phyloP scores from a whole-genome alignment of 345 rosid species.

The Cardamine occulta region DNA sequence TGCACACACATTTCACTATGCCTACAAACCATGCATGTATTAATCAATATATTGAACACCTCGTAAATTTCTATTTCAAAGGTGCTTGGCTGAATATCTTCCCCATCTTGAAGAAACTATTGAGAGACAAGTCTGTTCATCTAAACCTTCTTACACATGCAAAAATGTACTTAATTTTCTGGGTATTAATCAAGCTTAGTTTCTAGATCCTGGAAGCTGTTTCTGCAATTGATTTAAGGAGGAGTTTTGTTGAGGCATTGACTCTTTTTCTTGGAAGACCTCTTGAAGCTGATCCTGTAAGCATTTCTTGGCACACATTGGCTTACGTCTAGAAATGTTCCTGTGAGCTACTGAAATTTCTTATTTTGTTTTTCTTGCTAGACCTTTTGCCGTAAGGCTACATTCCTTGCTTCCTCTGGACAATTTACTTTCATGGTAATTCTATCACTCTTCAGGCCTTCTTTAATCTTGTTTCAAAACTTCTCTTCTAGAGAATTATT shows the following conservation, averaged over 20 bases:
- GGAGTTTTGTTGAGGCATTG: slow-evolving; percentile 79
- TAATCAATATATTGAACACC: background rate
- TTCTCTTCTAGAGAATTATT: slow-evolving; percentile 1
- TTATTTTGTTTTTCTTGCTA: slow-evolving; percentile 43
- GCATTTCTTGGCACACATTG: slow-evolving; percentile 33
- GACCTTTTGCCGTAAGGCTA: slow-evolving; percentile 81
- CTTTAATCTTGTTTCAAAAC: slow-evolving; percentile 1
- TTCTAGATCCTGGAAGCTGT: slow-evolving; percentile 74
- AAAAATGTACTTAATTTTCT: slow-evolving; percentile 4
- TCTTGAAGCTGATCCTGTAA: slow-evolving; percentile 87
- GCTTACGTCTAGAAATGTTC: background rate
- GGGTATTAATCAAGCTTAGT: background rate
- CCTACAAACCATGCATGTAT: slow-evolving; percentile 24
- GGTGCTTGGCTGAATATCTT: slow-evolving; percentile 99
- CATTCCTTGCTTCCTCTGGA: slow-evolving; percentile 74
- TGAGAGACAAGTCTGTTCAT: slow-evolving; percentile 70
- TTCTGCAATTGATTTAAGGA: slow-evolving; percentile 63
- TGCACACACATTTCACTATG: background rate
- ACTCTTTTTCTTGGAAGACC: slow-evolving; percentile 78
- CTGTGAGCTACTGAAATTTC: slow-evolving; percentile 11
- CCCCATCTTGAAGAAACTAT: slow-evolving; percentile 90
- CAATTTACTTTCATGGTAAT: slow-evolving; percentile 77
- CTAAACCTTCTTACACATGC: background rate
- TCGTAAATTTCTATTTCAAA: slow-evolving; percentile 40
- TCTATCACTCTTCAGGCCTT: slow-evolving; percentile 1